phyloP scores from a whole-genome alignment of 2,329 filamentous ascomycete species.

The Aspergillus sp. region DNA sequence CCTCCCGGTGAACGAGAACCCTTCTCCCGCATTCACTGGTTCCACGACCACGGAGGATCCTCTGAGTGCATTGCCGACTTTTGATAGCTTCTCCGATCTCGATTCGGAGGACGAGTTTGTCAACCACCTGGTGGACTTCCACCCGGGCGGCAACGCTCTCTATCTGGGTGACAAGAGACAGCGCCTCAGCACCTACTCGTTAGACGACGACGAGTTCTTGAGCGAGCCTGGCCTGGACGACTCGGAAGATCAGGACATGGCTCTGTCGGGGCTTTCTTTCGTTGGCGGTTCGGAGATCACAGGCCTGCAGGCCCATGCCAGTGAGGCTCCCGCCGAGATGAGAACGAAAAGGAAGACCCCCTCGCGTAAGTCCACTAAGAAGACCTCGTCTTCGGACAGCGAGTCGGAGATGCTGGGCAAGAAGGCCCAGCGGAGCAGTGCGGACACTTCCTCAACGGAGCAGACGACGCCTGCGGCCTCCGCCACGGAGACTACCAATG shows the following conservation, averaged over 20 bases:
- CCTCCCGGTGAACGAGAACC: conserved; percentile 37
- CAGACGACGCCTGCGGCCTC: conserved; percentile 42
- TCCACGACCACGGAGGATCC: conserved; percentile 46
- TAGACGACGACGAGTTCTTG: conserved; percentile 75
- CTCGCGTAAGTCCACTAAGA: conserved; percentile 38
- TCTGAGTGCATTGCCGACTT: conserved; percentile 65
- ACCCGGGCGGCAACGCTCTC: conserved; percentile 56
- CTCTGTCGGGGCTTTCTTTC: conserved; percentile 62
- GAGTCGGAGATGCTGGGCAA: conserved; percentile 30
- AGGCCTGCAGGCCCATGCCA: conserved; percentile 42
- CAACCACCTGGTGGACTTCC: conserved; percentile 70
- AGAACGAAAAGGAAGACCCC: conserved; percentile 51
- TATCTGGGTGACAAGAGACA: conserved; percentile 68
- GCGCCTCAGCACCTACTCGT: conserved; percentile 67
- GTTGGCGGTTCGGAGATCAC: conserved; percentile 49
- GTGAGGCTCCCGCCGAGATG: conserved; percentile 34
- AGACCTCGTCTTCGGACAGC: conserved; percentile 23
- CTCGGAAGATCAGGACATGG: conserved; percentile 66
- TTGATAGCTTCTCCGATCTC: conserved; percentile 84
- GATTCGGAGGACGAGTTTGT: conserved; percentile 89
- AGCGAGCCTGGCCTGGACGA: conserved; percentile 74
- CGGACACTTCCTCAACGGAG: conserved; percentile 43
- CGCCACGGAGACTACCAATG: conserved; percentile 49
- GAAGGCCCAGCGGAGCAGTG: conserved; percentile 30
- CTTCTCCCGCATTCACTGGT: conserved; percentile 39